Percentiles rank a stretch among this genome's conserved stretches.
Conservation (phyloP, 176 grass and related monocot genomes). For the Rhynchospora breviuscula region DNA sequence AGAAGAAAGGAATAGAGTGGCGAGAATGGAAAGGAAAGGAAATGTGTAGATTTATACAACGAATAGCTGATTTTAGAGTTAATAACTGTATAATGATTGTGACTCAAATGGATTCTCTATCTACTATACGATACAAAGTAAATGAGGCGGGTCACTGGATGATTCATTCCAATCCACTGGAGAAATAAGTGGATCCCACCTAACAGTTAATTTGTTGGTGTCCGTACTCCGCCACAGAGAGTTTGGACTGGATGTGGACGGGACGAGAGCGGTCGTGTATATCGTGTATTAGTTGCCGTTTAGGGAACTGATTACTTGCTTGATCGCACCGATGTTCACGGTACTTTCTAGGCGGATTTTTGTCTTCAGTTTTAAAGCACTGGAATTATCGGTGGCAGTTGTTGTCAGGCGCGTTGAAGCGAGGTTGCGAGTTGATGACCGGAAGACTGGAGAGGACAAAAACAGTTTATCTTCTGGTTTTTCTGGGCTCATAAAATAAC, state of each 20-base stretch:
- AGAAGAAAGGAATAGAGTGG: background rate
- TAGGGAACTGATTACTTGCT: background rate
- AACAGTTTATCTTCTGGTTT: background rate
- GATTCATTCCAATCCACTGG: too few species aligned
- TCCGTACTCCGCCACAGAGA: background rate
- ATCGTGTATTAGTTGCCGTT: background rate
- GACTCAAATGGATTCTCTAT: background rate
- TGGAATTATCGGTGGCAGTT: background rate
- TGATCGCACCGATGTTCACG: background rate
- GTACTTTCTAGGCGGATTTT: background rate
- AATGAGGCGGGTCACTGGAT: background rate
- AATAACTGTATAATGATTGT: too few species aligned
- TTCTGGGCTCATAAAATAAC: background rate
- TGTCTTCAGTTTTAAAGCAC: background rate
- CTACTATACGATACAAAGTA: too few species aligned
- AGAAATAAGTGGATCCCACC: background rate
- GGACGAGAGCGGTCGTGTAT: background rate
- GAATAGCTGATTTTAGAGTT: too few species aligned
- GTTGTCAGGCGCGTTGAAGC: background rate
- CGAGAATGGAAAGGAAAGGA: conserved; percentile 7
- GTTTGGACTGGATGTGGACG: background rate
- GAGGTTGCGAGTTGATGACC: background rate
- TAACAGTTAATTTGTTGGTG: too few species aligned
- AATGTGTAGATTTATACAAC: background rate
- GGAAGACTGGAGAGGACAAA: background rate